phyloP scores from a whole-genome alignment of 2,329 filamentous ascomycete species.

The Diaporthe sp. region DNA sequence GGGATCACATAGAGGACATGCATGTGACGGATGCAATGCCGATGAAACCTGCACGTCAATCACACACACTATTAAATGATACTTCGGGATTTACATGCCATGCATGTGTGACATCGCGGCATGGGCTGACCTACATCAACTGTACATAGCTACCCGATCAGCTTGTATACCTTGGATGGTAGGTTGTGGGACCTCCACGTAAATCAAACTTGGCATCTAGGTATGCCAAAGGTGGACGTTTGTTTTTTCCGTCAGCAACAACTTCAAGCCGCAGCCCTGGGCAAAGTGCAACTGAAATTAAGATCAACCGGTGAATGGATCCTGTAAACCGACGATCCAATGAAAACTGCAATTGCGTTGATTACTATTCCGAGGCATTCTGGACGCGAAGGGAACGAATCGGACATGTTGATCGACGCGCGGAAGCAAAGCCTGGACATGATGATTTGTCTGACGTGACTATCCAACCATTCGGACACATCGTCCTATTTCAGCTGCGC shows the following conservation, averaged over 20 bases:
- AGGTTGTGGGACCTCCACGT: background rate
- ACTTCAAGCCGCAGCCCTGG: background rate
- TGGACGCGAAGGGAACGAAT: background rate
- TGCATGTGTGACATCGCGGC: background rate
- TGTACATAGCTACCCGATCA: too few species aligned
- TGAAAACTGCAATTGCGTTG: background rate
- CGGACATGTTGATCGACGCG: background rate
- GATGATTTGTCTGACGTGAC: background rate
- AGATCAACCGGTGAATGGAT: background rate
- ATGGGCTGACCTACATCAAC: background rate
- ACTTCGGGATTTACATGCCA: background rate
- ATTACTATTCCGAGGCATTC: background rate
- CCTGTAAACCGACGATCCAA: background rate
- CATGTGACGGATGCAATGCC: background rate
- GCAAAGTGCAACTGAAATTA: background rate
- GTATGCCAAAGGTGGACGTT: background rate
- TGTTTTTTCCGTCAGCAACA: background rate
- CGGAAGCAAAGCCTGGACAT: background rate
- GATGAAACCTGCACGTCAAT: background rate
- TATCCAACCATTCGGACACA: background rate
- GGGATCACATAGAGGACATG: background rate
- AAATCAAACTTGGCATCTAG: background rate
- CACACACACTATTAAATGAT: background rate
- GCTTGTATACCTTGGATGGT: background rate
- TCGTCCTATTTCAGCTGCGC: background rate